phyloP scores from a whole-genome alignment of 2,329 filamentous ascomycete species.

The Exophiala sp. region DNA sequence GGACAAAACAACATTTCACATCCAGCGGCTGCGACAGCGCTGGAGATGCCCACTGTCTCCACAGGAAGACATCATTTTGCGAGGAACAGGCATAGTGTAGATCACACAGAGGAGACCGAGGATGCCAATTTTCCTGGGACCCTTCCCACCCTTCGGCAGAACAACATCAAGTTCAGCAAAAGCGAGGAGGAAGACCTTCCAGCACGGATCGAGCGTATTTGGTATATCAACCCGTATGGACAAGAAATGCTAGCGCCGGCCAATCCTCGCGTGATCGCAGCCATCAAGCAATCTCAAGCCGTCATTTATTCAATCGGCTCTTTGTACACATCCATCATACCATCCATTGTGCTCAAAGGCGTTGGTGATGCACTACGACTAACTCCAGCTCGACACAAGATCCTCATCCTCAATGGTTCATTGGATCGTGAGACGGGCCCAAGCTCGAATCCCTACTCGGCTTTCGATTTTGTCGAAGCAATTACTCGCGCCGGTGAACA shows the following conservation, averaged over 20 bases:
- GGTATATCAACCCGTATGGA: conserved; percentile 99
- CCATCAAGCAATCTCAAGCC: conserved; percentile 61
- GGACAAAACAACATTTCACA: conserved; percentile 94
- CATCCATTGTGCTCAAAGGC: conserved; percentile 72
- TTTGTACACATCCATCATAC: conserved; percentile 84
- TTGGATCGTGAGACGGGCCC: conserved; percentile 86
- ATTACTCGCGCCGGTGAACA: conserved; percentile 71
- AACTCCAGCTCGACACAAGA: conserved; percentile 60
- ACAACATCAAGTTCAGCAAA: conserved; percentile 81
- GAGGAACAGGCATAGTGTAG: conserved; percentile 23
- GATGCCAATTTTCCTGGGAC: conserved; percentile 57
- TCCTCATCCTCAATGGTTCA: conserved; percentile 79
- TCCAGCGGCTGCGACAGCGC: conserved; percentile 49
- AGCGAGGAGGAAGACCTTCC: conserved; percentile 78
- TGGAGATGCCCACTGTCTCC: conserved; percentile 32
- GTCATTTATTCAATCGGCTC: conserved; percentile 93
- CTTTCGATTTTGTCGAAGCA: conserved; percentile 76
- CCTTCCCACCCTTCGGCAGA: conserved; percentile 72
- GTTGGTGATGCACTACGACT: conserved; percentile 64
- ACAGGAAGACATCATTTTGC: conserved; percentile 33
- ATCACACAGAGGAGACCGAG: conserved; percentile 36
- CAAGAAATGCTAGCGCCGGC: conserved; percentile 84
- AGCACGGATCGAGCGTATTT: conserved; percentile 73
- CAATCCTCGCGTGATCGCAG: conserved; percentile 73
- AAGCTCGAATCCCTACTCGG: conserved; percentile 60